phyloP scores from a whole-genome alignment of 306 rosid species.

The Ormosia emarginata region DNA sequence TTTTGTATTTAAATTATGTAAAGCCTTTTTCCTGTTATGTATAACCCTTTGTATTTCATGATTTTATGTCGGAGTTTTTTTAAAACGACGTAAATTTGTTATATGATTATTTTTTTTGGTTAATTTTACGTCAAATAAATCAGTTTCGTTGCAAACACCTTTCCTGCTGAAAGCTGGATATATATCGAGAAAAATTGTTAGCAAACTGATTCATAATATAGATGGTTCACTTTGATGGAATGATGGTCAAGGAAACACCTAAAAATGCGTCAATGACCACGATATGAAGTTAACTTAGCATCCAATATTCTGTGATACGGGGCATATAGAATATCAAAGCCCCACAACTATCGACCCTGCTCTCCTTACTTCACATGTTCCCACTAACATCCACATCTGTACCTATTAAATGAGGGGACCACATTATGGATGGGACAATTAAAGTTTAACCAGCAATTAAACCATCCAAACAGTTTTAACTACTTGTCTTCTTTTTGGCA shows the following conservation, averaged over 20 bases:
- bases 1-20: too few relatives aligned
- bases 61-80: too few relatives aligned
- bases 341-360: slow-evolving; percentile 31
- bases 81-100: too few relatives aligned
- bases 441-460: slow-evolving; percentile 20
- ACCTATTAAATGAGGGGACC: slow-evolving; percentile 44
- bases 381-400: slow-evolving; percentile 47
- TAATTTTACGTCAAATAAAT: too few relatives aligned
- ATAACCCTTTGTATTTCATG: too few relatives aligned
- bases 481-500: slow-evolving; percentile 20
- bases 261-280: neutral
- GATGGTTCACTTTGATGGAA: too few relatives aligned
- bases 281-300: neutral
- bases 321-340: slow-evolving; percentile 5
- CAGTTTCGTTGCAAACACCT: too few relatives aligned
- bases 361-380: slow-evolving; percentile 50
- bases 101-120: too few relatives aligned
- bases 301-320: neutral
- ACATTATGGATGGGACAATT: slow-evolving; percentile 44
- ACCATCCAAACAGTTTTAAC: slow-evolving; percentile 23
- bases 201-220: neutral
- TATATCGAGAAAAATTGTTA: neutral
- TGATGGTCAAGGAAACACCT: neutral
- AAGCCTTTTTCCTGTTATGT: too few relatives aligned
- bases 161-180: neutral